Base-by-base conservation (phyloP, 805 yeast genomes). In the Zygosaccharomyces bailii region DNA sequence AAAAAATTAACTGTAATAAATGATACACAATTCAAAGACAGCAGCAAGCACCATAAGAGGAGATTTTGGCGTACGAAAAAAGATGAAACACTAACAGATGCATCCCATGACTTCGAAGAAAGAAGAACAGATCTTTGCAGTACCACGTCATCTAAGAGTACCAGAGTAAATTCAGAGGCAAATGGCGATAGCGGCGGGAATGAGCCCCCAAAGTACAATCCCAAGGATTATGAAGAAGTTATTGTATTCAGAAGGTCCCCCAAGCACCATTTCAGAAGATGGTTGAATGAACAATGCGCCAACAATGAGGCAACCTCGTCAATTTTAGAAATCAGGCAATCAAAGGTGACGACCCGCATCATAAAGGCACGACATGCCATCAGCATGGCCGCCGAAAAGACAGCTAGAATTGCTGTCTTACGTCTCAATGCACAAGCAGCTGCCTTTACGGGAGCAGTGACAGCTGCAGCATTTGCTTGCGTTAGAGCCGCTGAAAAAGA, bases 391-490 rank as follows among this genome's bases (percentile, higher is more conserved):
- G 54, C 54, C 5, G 13, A 19, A n/a, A 45, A 48, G 18, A 45
- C 51, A 16, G 45, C 51, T 3, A 23, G 30, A 13, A 21, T 38
- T 1, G 48, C 43, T 5, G 34, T 41, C 14, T 9, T 11, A 23
- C 48, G 51, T 13, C 34, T 35, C 9, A 34, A 30, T 16, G 34
- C 34, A 11, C 34, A 39, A 35, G 45, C 45, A 8, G 24, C 33
- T 17, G 42, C 33, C 13, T 44, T 41, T 29, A 36, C 48, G 11
- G 44, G 46, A 13, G 50, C 46, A 4, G 38, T 44, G 10, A 41
- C 54, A 5, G 41, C 50, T 18, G 55, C 52, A 24, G 54, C 56
- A 25, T 38, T 44, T 11, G 48, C 42, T 2, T 23, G 48, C 14
- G 38, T 42, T 4, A 39, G 24, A 29, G 23, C 39, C 18, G 46